These are phyloP conservation scores for Avena insularis DNA, from an alignment of 176 grass and related monocot genomes.

Conservation along the genomic window DNA sequence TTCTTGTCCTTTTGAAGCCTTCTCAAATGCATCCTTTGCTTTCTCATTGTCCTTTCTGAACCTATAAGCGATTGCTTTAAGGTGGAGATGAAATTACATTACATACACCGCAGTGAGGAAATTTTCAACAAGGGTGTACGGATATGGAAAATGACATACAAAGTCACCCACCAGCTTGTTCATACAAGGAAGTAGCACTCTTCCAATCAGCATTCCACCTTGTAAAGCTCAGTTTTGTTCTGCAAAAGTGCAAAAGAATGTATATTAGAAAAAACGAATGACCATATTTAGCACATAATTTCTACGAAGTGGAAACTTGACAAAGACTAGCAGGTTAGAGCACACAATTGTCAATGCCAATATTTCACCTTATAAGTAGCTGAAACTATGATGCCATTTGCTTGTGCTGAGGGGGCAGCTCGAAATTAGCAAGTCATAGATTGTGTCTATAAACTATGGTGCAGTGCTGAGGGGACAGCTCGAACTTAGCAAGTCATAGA, in stretches of 20 bases:
- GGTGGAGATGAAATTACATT: slow-evolving; percentile 43
- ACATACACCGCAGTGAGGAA: neutral
- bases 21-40: slow-evolving; percentile 99
- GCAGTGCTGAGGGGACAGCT: too few relatives aligned
- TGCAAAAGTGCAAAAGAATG: slow-evolving; percentile 46
- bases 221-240: slow-evolving; percentile 98
- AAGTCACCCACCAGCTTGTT: slow-evolving; percentile 82
- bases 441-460: too few relatives aligned
- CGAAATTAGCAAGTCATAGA: too few relatives aligned
- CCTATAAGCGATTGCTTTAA: slow-evolving; percentile 86
- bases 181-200: slow-evolving; percentile 85
- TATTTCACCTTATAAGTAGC: neutral
- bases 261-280: slow-evolving; percentile 17
- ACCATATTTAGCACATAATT: neutral
- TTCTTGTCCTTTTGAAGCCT: slow-evolving; percentile 99
- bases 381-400: neutral
- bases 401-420: too few relatives aligned
- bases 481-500: too few relatives aligned
- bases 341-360: neutral
- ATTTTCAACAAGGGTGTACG: slow-evolving; percentile 10
- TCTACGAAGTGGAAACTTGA: neutral
- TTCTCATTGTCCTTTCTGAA: slow-evolving; percentile 91
- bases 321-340: neutral
- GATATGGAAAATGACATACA: neutral
- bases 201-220: slow-evolving; percentile 98